Base-by-base conservation (phyloP, 306 rosid species). In the Carpinus fangiana region DNA sequence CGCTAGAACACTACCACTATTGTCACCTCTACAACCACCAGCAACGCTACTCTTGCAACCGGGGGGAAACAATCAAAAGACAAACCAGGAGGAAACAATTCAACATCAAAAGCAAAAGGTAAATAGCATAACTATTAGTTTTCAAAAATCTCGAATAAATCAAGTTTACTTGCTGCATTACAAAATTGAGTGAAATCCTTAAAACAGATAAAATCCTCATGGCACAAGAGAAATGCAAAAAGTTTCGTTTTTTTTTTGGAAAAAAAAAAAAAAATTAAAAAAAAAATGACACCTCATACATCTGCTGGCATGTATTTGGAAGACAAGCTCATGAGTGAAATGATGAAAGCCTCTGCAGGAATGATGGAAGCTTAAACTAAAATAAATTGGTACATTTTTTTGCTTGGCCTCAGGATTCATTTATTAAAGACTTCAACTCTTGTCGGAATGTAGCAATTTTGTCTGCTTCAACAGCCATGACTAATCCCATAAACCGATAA, bases 391-490 rank as follows among this genome's bases (percentile, higher is more conserved):
- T 18, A 66, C 73, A 78, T 81, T n/a, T 78, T 62, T 23, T 10
- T 36, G 59, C 66, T 13, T 70, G 72, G 20, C 50, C 18, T 81
- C 70, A 85, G 46, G 88, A 43, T 70, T 89, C 86, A 74, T 74
- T 77, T 53, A 91, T 81, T 55, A 87, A 62, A 79, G 89, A 81
- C 59, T 53, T 81, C 69, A 93, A 84, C 80, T 88, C 90, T 79
- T 83, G 84, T 55, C 89, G 87, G 84, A 93, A 93, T 64, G 84
- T 14, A 60, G 89, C 74, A 52, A 93, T 71, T 73, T 87, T 85
- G 55, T 70, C 86, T 68, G 90, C 92, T 78, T 86, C 82, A 66
- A 90, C 79, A 8, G 71, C 87, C 95, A 93, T 88, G 81, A 88
- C 89, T 76, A 90, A 77, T 14, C 97, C 97, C 85, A 75, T 83